Evolutionary conservation across 768 basidiomycete genomes (phyloP).

Genomic region (Amanita inopinata): DNA sequence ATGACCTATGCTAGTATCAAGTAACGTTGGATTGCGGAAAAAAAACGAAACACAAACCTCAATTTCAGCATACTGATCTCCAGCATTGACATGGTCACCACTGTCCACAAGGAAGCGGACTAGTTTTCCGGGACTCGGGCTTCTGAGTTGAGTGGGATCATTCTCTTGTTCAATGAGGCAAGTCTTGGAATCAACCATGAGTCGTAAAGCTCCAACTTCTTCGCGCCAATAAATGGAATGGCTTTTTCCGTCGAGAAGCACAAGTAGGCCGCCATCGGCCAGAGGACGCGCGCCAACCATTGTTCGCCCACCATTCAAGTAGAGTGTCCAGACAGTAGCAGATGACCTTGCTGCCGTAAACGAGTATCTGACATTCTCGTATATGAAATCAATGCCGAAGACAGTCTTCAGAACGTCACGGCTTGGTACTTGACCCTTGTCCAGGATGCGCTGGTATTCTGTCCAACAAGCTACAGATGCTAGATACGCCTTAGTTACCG

Average conservation of each 20-base stretch:
- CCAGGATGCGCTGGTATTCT: constrained; percentile 91
- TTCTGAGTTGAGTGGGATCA: constrained; percentile 93
- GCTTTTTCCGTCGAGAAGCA: constrained; percentile 86
- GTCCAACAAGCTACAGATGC: constrained; percentile 82
- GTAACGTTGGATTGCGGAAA: constrained; percentile 1
- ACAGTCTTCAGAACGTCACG: constrained; percentile 94
- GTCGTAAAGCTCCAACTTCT: constrained; percentile 85
- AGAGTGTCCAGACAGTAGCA: constrained; percentile 83
- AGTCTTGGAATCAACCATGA: constrained; percentile 96
- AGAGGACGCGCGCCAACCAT: constrained; percentile 87
- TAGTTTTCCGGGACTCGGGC: constrained; percentile 94
- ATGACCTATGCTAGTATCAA: constrained; percentile 49
- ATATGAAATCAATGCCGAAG: constrained; percentile 95
- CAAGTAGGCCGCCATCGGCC: constrained; percentile 89
- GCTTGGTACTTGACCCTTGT: constrained; percentile 96
- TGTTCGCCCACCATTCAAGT: constrained; percentile 90
- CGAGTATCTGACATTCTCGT: constrained; percentile 90
- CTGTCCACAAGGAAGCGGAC: constrained; percentile 92
- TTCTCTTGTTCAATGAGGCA: constrained; percentile 99
- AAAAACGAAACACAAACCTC: constrained; percentile 46
- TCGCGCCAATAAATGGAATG: constrained; percentile 98
- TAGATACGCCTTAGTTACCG: constrained; percentile 90
- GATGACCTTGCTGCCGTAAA: constrained; percentile 94
- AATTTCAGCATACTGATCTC: constrained; percentile 96
- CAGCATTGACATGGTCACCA: constrained; percentile 94